phyloP scores from a whole-genome alignment of 257 asterid genomes.

The Echium plantagineum region DNA sequence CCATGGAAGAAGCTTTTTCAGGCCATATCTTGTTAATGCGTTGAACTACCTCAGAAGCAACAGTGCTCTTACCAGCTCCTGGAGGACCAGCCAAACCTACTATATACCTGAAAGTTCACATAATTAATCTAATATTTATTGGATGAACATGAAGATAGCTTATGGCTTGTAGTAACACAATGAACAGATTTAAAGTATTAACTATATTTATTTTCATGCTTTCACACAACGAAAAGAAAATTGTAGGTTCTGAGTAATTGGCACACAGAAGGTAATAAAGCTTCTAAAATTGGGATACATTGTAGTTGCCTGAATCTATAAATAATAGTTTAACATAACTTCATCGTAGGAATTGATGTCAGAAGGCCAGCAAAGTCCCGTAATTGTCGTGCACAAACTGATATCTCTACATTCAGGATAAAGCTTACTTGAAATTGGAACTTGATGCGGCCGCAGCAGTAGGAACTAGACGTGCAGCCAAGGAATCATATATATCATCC shows the following conservation, averaged over 20 bases:
- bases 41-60: conserved; percentile 62
- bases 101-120: conserved; percentile 46
- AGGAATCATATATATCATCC: conserved; percentile 62
- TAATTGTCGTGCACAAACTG: neutral
- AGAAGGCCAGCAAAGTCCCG: neutral
- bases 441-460: conserved; percentile 65
- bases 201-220: no score
- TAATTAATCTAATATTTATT: conserved; percentile 3
- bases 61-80: conserved; percentile 88
- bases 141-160: conserved; percentile 1
- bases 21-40: conserved; percentile 79
- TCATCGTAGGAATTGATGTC: no score
- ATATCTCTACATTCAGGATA: neutral
- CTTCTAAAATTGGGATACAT: no score
- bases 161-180: neutral
- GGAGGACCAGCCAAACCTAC: conserved; percentile 96
- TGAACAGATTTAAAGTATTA: neutral
- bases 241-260: no score
- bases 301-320: no score
- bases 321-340: no score
- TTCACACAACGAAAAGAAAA: no score
- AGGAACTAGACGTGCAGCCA: conserved; percentile 77
- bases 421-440: conserved; percentile 59
- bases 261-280: no score
- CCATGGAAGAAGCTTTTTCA: conserved; percentile 40